Evolutionary conservation across 2,329 filamentous ascomycete species (phyloP).

Genomic region (Sordariomycetes sp.): DNA sequence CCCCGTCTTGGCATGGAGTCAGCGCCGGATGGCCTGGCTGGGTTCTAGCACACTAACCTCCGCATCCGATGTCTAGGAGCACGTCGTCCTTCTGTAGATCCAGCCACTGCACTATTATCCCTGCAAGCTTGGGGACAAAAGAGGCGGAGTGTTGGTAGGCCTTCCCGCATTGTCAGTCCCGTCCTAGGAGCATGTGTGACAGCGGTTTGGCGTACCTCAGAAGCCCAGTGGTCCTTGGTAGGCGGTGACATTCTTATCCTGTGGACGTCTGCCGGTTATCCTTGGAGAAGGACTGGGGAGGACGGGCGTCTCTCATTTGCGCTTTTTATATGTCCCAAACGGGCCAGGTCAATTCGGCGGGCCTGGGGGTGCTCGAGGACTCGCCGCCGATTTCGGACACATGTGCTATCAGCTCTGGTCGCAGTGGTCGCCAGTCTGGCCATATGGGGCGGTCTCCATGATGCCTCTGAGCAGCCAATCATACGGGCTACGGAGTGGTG

Average conservation of each 20-base stretch:
- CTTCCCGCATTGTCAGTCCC: constrained; percentile 20
- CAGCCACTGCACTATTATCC: constrained; percentile 47
- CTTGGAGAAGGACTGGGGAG: neutral
- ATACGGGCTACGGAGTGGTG: too few species aligned
- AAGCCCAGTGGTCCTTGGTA: constrained; percentile 15
- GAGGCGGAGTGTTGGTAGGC: constrained; percentile 50
- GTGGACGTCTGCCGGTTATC: neutral
- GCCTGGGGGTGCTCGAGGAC: neutral
- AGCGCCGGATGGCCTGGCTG: neutral
- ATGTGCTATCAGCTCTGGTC: neutral
- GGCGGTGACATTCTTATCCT: neutral
- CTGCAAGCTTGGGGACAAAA: constrained; percentile 53
- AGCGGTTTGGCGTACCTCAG: constrained; percentile 7
- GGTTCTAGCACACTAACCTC: constrained; percentile 28
- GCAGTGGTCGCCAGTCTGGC: too few species aligned
- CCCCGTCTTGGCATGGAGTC: constrained; percentile 33
- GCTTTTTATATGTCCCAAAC: neutral
- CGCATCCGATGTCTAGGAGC: constrained; percentile 54
- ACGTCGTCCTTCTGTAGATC: constrained; percentile 45
- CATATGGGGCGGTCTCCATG: too few species aligned
- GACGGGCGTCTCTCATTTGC: too few species aligned
- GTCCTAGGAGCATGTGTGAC: neutral
- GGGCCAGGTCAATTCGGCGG: too few species aligned
- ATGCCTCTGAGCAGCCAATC: neutral
- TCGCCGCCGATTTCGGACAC: neutral